These are phyloP conservation scores for Pseudogymnoascus pannorum DNA, from an alignment of 2,329 filamentous ascomycete species.

Conservation along the genomic window DNA sequence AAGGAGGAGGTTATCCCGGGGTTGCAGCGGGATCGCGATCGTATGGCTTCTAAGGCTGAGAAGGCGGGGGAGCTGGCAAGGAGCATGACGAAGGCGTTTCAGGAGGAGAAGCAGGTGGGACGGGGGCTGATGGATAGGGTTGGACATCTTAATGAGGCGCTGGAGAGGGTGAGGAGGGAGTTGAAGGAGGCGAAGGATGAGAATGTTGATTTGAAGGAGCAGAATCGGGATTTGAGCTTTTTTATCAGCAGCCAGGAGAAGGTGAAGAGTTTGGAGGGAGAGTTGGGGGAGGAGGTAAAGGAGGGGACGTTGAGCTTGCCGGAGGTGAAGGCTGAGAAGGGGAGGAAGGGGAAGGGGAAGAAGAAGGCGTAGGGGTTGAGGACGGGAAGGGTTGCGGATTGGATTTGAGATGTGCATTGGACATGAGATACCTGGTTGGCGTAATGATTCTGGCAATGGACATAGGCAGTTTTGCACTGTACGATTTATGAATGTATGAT, in stretches of 20 bases:
- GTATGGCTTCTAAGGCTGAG: slow-evolving; percentile 59
- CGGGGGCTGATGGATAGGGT: slow-evolving; percentile 79
- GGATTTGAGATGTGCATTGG: not conserved
- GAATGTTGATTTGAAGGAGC: slow-evolving; percentile 69
- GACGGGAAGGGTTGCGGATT: not conserved
- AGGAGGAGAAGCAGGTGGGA: slow-evolving; percentile 81
- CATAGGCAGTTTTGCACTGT: not conserved
- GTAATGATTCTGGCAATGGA: not conserved
- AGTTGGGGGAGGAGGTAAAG: slow-evolving; percentile 63
- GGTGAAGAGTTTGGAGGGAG: slow-evolving; percentile 58
- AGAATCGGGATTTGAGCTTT: slow-evolving; percentile 80
- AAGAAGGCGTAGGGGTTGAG: slow-evolving; percentile 14
- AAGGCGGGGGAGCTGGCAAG: slow-evolving; percentile 72
- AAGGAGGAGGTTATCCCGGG: slow-evolving; percentile 50
- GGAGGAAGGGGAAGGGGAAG: slow-evolving; percentile 18
- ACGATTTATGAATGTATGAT: not conserved
- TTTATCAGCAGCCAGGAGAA: slow-evolving; percentile 82
- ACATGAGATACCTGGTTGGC: not conserved
- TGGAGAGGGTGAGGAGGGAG: slow-evolving; percentile 49
- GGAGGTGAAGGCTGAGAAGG: slow-evolving; percentile 32
- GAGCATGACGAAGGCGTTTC: slow-evolving; percentile 64
- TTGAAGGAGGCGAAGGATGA: slow-evolving; percentile 50
- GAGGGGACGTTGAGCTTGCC: slow-evolving; percentile 64
- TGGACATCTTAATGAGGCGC: slow-evolving; percentile 59
- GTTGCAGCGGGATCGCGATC: slow-evolving; percentile 65